Conservation (phyloP, 2,329 filamentous ascomycete genomes). For the Diaporthe caulivora region DNA sequence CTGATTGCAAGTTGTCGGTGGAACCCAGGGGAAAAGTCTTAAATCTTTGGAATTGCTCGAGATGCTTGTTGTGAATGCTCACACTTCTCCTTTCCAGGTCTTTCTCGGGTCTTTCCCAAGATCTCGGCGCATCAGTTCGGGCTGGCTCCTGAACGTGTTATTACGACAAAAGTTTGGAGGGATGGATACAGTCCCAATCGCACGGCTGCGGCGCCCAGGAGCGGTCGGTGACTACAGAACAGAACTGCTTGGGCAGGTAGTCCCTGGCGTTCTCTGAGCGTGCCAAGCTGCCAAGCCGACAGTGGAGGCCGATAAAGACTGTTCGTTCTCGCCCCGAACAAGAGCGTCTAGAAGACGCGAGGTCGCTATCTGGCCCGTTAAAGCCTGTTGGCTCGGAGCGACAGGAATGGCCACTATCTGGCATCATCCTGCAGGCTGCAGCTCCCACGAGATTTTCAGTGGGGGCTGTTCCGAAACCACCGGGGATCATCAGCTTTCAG, state of each 20-base stretch:
- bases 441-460: conserved; percentile 27
- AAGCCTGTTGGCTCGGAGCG: neutral
- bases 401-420: neutral
- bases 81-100: neutral
- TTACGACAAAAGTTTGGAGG: neutral
- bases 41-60: conserved; percentile 12
- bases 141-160: neutral
- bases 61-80: neutral
- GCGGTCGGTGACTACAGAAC: neutral
- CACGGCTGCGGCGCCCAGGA: neutral
- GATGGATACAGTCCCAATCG: neutral
- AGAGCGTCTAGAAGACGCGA: conserved; percentile 25
- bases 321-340: conserved; percentile 10
- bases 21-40: neutral
- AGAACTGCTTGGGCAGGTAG: neutral
- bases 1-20: conserved; percentile 15
- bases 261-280: neutral
- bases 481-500: neutral
- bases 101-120: neutral
- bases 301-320: neutral
- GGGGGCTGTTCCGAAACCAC: conserved; percentile 22
- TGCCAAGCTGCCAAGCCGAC: conserved; percentile 7
- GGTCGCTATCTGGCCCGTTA: conserved; percentile 8
- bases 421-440: conserved; percentile 14
- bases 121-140: neutral